Evolutionary conservation across 2,329 filamentous ascomycete species (phyloP), one percentile per base, ranked within the genome.

Genomic region (Rhexocercosporidium sp.): DNA sequence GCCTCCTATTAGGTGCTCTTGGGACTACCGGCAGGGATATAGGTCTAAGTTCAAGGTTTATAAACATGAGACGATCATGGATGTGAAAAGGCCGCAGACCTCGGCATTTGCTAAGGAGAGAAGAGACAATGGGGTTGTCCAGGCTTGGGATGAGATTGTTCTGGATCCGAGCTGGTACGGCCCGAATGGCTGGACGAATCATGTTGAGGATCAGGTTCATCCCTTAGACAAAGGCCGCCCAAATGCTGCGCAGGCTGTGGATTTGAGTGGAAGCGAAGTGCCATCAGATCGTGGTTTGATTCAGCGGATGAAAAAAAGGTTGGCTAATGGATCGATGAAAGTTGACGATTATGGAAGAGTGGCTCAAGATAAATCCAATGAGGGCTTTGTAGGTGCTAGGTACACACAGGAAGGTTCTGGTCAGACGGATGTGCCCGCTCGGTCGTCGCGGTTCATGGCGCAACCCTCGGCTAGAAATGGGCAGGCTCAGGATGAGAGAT

Each of bases 121-220:
- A 18, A 56, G 53, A 39, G 29, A 56, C 37, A 56, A 2, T 27
- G 49, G 49, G 0, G 25, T 53, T 3, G 49, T 53, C 14, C 49
- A 53, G 49, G 16, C 14, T 18, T 53, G 49, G 49, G 16, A 53
- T 53, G 49, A 53, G 49, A 53, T 53, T 53, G 49, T 53, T 27
- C 14, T 53, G 12, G 49, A 53, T 53, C 49, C 49, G 12, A 31
- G 27, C n/a, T 53, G 49, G 49, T 53, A 53, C 31, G 25, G 25
- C n/a, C 11, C 25, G 14, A 31, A 25, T 25, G 49, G 29, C 9
- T 53, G 49, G 49, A n/a, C 49, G 25, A 53, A 27, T 9, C 27
- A 53, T 53, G 27, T 53, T 1, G 49, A 27, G 14, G 29, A 53
- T 27, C 27, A 31, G 49, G 27, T 53, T 3, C 49, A 53, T 31